Conservation (phyloP, 2,329 filamentous ascomycete genomes). For the Arthrobotrys entomopaga region DNA sequence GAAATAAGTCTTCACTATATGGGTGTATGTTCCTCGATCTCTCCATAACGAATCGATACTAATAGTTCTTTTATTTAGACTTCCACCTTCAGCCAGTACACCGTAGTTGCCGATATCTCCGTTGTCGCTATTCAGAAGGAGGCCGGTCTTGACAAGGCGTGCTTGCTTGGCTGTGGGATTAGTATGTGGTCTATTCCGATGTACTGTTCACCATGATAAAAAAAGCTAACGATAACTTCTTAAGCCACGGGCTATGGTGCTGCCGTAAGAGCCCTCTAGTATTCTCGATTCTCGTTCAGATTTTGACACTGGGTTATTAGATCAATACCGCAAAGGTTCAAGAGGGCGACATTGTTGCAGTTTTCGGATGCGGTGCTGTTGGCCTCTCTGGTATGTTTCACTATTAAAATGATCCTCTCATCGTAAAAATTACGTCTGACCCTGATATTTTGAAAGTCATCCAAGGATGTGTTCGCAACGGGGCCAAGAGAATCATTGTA, state of each 20-base stretch:
- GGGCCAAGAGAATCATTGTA: constrained; percentile 79
- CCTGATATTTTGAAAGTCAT: constrained; percentile 69
- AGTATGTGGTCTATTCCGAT: constrained; percentile 62
- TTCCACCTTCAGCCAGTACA: constrained; percentile 98
- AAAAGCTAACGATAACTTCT: neutral
- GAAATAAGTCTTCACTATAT: constrained; percentile 91
- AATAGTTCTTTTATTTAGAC: constrained; percentile 64
- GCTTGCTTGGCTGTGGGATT: constrained; percentile 95
- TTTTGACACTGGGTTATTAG: constrained; percentile 15
- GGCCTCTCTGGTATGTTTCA: constrained; percentile 72
- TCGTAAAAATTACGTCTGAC: neutral
- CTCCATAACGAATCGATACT: neutral
- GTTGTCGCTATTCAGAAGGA: constrained; percentile 91
- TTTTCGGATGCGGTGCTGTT: constrained; percentile 96
- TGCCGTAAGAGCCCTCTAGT: constrained; percentile 67
- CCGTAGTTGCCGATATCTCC: constrained; percentile 97
- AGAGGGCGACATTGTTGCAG: constrained; percentile 84
- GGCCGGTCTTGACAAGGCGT: constrained; percentile 94
- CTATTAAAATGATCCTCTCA: neutral
- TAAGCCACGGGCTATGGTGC: constrained; percentile 89
- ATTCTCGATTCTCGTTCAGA: too few species aligned
- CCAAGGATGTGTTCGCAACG: constrained; percentile 88
- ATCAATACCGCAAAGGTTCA: constrained; percentile 88
- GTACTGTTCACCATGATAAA: neutral
- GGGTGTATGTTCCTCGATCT: constrained; percentile 67